phyloP scores from a whole-genome alignment of 1,284 basidiomycete genomes.

The Afroboletus lepidellus region DNA sequence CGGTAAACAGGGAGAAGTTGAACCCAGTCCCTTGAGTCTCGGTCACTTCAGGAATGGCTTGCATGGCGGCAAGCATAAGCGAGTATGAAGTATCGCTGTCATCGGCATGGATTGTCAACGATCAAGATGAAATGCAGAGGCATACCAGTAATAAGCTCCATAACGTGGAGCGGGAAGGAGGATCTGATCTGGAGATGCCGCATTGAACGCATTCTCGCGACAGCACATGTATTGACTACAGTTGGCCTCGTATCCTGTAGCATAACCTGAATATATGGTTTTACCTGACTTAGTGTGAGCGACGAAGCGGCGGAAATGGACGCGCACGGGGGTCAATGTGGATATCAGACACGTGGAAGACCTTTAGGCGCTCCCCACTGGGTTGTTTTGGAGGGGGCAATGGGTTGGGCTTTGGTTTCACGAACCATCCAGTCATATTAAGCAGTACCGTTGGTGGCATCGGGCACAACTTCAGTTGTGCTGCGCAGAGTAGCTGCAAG shows the following conservation, averaged over 20 bases:
- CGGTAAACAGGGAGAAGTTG: slow-evolving; percentile 69
- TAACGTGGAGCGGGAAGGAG: slow-evolving; percentile 63
- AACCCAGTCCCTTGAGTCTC: slow-evolving; percentile 60
- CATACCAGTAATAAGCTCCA: slow-evolving; percentile 58
- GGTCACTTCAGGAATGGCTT: slow-evolving; percentile 67
- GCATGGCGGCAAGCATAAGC: slow-evolving; percentile 57
- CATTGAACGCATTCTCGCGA: slow-evolving; percentile 54
- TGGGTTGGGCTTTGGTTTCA: slow-evolving; percentile 66
- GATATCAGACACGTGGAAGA: slow-evolving; percentile 73
- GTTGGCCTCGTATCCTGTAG: slow-evolving; percentile 69
- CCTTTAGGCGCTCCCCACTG: slow-evolving; percentile 65
- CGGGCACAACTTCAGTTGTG: slow-evolving; percentile 48
- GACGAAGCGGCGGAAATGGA: neutral
- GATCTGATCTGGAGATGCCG: slow-evolving; percentile 45
- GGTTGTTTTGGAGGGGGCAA: slow-evolving; percentile 51
- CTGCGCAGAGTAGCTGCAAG: slow-evolving; percentile 48
- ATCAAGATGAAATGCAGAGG: neutral
- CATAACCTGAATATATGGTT: slow-evolving; percentile 46
- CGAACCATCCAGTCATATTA: slow-evolving; percentile 55
- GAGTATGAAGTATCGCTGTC: slow-evolving; percentile 66
- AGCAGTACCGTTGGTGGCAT: slow-evolving; percentile 50
- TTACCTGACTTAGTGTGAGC: neutral
- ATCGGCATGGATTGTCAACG: neutral
- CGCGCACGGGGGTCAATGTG: slow-evolving; percentile 70
- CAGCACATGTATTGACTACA: slow-evolving; percentile 71